Evolutionary conservation across 2,329 filamentous ascomycete genomes (phyloP).

Genomic region (Aspergillus ibericus): DNA sequence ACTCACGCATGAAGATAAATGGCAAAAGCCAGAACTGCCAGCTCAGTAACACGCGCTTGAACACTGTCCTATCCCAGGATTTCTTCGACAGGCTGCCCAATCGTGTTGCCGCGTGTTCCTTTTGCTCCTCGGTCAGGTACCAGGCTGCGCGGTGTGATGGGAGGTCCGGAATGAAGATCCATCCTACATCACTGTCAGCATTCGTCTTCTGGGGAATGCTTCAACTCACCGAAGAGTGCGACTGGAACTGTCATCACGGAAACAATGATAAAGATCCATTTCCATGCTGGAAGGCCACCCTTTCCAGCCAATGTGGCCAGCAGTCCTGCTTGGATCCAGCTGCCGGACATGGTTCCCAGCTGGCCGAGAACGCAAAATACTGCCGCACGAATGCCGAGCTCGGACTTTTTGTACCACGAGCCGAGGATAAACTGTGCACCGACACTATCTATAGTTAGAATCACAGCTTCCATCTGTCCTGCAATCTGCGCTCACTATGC

Average conservation of each 20-base stretch:
- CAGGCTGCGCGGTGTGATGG: slow-evolving; percentile 44
- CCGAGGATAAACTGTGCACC: slow-evolving; percentile 49
- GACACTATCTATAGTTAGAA: slow-evolving; percentile 24
- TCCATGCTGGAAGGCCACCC: slow-evolving; percentile 42
- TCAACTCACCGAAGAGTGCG: slow-evolving; percentile 38
- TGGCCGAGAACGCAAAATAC: slow-evolving; percentile 44
- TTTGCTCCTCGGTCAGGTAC: slow-evolving; percentile 37
- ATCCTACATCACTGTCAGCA: slow-evolving; percentile 29
- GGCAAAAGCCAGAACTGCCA: slow-evolving; percentile 51
- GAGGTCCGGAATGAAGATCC: slow-evolving; percentile 48
- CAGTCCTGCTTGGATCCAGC: slow-evolving; percentile 48
- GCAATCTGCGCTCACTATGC: slow-evolving; percentile 37
- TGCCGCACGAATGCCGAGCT: slow-evolving; percentile 39
- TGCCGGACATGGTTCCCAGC: slow-evolving; percentile 47
- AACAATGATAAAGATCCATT: slow-evolving; percentile 48
- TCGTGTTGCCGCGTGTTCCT: slow-evolving; percentile 39
- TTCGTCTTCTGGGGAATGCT: not conserved
- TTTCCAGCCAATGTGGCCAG: slow-evolving; percentile 38
- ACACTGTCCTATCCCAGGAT: slow-evolving; percentile 31
- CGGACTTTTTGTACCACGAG: slow-evolving; percentile 47
- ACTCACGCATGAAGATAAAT: slow-evolving; percentile 47
- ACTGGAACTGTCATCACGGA: slow-evolving; percentile 45
- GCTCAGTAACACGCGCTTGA: slow-evolving; percentile 39
- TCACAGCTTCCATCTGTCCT: not conserved
- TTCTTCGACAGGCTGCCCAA: slow-evolving; percentile 34